Base-by-base conservation (phyloP, 2,329 filamentous ascomycete genomes). In the Phoma sp. region DNA sequence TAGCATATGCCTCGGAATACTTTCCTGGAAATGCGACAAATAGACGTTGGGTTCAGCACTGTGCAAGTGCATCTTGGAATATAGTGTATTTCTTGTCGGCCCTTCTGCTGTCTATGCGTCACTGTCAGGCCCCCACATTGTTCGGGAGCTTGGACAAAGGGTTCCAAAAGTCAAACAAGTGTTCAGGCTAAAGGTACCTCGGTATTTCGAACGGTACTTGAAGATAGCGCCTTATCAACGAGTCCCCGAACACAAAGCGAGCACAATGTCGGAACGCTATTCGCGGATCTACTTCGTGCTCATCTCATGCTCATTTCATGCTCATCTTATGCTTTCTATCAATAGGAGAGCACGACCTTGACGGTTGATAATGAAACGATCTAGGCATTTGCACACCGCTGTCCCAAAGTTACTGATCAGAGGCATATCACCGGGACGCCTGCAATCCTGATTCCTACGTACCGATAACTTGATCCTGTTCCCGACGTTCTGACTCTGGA, bases 151-250 rank as follows among this genome's bases (percentile, higher is more conserved):
- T 50, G 46, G 37, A 41, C 47, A 25, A 46, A 37, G 29, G 29
- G 36, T 41, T 37, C 52, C 27, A 30, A 55, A 13, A 44, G 13
- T 22, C 45, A 36, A 43, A 10, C 38, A 44, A 40, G 35, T 48
- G 44, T 32, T 54, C 45, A 49, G 40, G 40, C 51, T 54, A 54
- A 45, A 30, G 45, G 39, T 54, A 47, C 29, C n/a, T 35, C 30
- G 29, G 50, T 35, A 29, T 22, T 35, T 35, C 33, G 22, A 22
- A 30, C 24, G 38, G 43, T 47, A 33, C 32, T 18, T 25, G 22
- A 11, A 11, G 33, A 30, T 24, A n/a, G 37, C 23, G 24, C 29
- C 36, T 43, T 29, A 40, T 23, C 27, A 29, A 29, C 27, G 40
- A 33, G 41, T 10, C 42, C 9, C 24, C n/a, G 37, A 49, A 2